A percentile compares a stretch with the other conserved stretches of the same genome.
phyloP scores from a whole-genome alignment of 352 stramenopile genomes.

The Globisporangium abappressorium region DNA sequence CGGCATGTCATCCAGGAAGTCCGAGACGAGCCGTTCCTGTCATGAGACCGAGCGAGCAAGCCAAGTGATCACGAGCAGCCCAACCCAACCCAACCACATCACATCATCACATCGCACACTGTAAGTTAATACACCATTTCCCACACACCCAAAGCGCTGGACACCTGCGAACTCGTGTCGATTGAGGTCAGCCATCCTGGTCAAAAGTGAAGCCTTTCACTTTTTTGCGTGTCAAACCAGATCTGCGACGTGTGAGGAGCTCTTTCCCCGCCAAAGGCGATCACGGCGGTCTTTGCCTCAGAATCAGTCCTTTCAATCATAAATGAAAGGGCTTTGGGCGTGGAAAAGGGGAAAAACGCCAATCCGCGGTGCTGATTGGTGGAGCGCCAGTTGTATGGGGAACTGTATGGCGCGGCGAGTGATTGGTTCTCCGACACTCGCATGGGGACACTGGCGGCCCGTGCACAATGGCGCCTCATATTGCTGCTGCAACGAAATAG shows the following conservation, averaged over 20 bases:
- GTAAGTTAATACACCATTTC: slow-evolving; percentile 1
- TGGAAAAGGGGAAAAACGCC: slow-evolving; percentile 13
- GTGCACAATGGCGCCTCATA: slow-evolving; percentile 8
- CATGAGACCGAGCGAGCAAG: slow-evolving; percentile 5
- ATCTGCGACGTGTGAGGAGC: slow-evolving; percentile 17
- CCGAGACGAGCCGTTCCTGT: slow-evolving; percentile 56
- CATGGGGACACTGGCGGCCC: slow-evolving; percentile 1
- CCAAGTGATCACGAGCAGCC: not conserved
- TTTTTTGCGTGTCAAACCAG: not conserved
- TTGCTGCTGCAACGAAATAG: slow-evolving; percentile 41
- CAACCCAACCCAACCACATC: too few species aligned
- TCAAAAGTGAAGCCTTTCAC: not conserved
- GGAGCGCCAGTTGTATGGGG: slow-evolving; percentile 22
- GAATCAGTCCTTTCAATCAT: not conserved
- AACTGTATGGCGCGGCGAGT: slow-evolving; percentile 64
- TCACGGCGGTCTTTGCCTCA: not conserved
- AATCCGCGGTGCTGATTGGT: slow-evolving; percentile 35
- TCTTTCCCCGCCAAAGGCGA: slow-evolving; percentile 4
- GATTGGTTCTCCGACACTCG: slow-evolving; percentile 81
- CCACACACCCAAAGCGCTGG: not conserved
- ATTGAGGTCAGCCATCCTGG: not conserved
- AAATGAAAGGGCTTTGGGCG: not conserved
- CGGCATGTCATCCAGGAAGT: slow-evolving; percentile 65
- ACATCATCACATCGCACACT: not conserved
- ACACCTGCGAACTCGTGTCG: not conserved